Base-by-base conservation (phyloP, 306 rosid genomes). In the Trifolium pratense region DNA sequence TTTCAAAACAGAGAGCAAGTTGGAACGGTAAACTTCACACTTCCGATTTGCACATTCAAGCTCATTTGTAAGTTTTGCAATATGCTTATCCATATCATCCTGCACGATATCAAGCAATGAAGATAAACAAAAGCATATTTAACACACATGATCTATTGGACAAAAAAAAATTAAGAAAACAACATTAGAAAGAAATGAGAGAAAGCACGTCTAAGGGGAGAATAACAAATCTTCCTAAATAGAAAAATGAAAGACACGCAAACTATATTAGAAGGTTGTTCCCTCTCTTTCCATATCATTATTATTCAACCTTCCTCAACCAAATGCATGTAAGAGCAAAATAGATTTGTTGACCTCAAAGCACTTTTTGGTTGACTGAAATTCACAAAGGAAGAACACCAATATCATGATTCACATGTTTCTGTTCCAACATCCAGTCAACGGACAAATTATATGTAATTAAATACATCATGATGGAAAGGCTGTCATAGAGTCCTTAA, bases 11-110 rank as follows among this genome's bases (percentile, higher is more conserved):
- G 97, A 91, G 71, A 91, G 91, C 81, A 95, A 84, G 80, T 95
- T 95, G 78, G 97, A 89, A 76, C 99, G 92, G 78, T 95, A 95
- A 83, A 90, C 82, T 73, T 90, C 97, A 76, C 99, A 90, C 84
- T 95, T 95, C 64, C 90, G 84, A 76, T 81, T 90, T 70, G 99
- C 90, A 78, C 61, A 78, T 79, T 82, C 92, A 86, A 95, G 83
- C 83, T 95, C 96, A 60, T 73, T 78, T 20, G 57, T 72, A 73
- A 95, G 89, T 78, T 84, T 90, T 73, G 85, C 83, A 64, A 91
- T 84, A 81, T 65, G 85, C 85, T 81, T 88, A 88, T 90, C 99
- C 88, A 91, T 74, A 66, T 91, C 96, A 86, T 91, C 97, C 99
- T 95, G 93, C 89, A 70, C 39, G 63, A 66, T 42, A 63, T 56